Conservation (phyloP, 2,329 filamentous ascomycete species). For the Calonectria montana region DNA sequence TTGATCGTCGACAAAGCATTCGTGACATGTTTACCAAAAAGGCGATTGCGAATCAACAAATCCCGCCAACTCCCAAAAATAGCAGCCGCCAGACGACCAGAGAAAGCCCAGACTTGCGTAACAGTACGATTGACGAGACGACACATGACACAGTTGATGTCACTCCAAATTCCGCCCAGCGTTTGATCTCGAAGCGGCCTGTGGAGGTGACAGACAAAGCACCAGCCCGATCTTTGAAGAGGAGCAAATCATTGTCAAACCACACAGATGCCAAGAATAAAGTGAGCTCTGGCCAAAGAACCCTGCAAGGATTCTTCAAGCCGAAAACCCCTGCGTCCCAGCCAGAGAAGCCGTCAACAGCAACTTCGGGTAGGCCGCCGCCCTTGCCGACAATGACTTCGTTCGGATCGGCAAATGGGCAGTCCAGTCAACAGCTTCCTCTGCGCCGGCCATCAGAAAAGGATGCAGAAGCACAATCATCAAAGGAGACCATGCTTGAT, state of each 20-base stretch:
- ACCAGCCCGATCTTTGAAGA: constrained; percentile 35
- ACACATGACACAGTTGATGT: not conserved
- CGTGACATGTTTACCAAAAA: constrained; percentile 85
- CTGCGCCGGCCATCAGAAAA: not conserved
- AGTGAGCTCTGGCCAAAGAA: constrained; percentile 58
- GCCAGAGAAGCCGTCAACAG: constrained; percentile 9
- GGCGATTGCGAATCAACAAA: constrained; percentile 24
- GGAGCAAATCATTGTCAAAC: constrained; percentile 37
- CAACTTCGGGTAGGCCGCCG: constrained; percentile 17
- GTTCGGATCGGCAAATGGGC: constrained; percentile 1
- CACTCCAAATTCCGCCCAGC: constrained; percentile 5
- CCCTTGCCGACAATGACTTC: constrained; percentile 30
- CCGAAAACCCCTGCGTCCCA: constrained; percentile 48
- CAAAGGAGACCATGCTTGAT: constrained; percentile 24
- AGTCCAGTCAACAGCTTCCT: not conserved
- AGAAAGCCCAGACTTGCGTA: constrained; percentile 1
- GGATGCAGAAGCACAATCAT: not conserved
- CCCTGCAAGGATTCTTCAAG: constrained; percentile 84
- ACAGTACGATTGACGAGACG: not conserved
- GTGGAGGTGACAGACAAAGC: constrained; percentile 20
- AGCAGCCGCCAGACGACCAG: not conserved
- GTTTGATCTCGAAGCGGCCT: constrained; percentile 30
- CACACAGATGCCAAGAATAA: constrained; percentile 47
- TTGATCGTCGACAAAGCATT: constrained; percentile 85
- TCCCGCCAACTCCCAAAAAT: constrained; percentile 1